These are phyloP conservation scores for Hypocreales sp. DNA, from an alignment of 2,329 filamentous ascomycete genomes.

Conservation along the genomic window DNA sequence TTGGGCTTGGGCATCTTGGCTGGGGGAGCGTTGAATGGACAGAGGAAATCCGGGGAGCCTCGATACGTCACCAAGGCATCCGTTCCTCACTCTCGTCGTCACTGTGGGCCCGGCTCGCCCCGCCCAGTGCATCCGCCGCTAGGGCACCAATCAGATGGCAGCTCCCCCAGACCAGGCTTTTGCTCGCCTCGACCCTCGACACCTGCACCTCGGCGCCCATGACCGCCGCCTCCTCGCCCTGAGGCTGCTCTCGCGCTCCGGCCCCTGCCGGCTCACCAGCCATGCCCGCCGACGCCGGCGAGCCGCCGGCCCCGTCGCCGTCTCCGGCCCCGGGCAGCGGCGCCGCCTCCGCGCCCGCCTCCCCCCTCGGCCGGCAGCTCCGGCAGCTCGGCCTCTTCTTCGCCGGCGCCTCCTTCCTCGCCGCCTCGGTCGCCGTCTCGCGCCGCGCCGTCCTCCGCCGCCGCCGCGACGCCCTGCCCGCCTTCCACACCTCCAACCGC, in stretches of 20 bases:
- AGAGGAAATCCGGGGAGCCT: no score
- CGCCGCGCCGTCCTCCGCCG: constrained; percentile 54
- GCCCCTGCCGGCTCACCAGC: not conserved
- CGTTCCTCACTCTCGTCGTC: no score
- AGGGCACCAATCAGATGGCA: no score
- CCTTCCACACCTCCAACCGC: constrained; percentile 53
- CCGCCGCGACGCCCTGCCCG: constrained; percentile 44
- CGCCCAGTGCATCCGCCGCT: no score
- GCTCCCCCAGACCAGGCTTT: no score
- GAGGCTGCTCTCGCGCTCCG: no score
- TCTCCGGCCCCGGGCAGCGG: constrained; percentile 4
- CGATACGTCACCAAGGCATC: no score
- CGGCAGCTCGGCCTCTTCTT: constrained; percentile 56
- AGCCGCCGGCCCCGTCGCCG: constrained; percentile 1
- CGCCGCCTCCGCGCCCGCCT: constrained; percentile 16
- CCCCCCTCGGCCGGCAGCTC: constrained; percentile 26
- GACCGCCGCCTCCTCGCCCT: no score
- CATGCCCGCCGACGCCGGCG: not conserved
- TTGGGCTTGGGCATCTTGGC: constrained; percentile 18
- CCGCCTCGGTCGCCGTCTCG: constrained; percentile 55
- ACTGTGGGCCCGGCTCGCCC: no score
- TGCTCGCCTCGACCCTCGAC: no score
- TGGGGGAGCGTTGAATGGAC: no score
- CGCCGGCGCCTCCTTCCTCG: constrained; percentile 61
- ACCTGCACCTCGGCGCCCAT: no score